Percentiles rank a stretch among this genome's conserved stretches.
Evolutionary conservation across 768 basidiomycete species (phyloP).

Genomic region (Rhizopogon roseolus): DNA sequence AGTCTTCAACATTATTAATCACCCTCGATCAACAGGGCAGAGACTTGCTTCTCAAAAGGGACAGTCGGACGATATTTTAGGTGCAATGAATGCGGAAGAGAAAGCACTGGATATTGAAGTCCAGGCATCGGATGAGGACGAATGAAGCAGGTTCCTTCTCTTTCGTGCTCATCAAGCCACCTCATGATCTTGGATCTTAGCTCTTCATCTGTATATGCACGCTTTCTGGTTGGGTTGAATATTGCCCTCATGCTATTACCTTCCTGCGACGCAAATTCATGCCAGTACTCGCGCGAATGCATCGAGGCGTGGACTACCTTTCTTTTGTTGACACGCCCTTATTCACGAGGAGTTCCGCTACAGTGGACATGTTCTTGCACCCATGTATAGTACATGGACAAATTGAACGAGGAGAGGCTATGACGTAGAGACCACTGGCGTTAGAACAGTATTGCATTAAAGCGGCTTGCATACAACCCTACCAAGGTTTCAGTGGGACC

Average conservation of each 20-base stretch:
- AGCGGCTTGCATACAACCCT: too few species aligned
- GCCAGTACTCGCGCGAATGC: neutral
- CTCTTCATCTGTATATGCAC: neutral
- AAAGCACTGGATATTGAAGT: conserved; percentile 48
- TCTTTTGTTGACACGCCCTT: neutral
- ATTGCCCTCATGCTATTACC: neutral
- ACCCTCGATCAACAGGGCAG: conserved; percentile 50
- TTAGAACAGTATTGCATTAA: too few species aligned
- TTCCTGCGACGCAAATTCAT: neutral
- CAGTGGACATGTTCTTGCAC: neutral
- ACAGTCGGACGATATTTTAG: conserved; percentile 71
- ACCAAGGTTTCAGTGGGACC: too few species aligned
- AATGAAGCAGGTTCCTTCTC: conserved; percentile 26
- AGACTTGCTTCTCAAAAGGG: conserved; percentile 77
- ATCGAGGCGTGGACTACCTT: neutral
- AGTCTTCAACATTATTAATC: conserved; percentile 5
- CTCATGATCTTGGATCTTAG: neutral
- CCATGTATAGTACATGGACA: neutral
- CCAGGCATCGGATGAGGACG: conserved; percentile 58
- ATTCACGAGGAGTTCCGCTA: neutral
- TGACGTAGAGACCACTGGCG: too few species aligned
- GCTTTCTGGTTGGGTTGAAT: neutral
- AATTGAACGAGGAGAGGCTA: neutral
- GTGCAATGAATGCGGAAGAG: conserved; percentile 79
- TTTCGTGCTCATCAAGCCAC: neutral